Evolutionary conservation across 106 monocot genomes (phyloP).

Genomic region (Dactylorhiza incarnata): DNA sequence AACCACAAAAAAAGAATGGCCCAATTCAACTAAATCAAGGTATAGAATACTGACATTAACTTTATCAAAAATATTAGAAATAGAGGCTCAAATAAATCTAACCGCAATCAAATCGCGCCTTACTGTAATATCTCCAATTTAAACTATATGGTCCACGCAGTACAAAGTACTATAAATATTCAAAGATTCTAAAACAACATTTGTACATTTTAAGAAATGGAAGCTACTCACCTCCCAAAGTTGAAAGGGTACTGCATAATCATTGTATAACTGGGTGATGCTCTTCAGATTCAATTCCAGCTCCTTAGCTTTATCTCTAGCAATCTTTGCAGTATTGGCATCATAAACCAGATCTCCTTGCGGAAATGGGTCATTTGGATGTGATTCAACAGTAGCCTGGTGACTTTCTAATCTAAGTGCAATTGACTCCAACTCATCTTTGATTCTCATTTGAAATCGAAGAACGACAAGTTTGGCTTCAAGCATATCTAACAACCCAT

Average conservation of each 20-base stretch:
- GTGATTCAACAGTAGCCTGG: constrained; percentile 22
- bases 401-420: constrained; percentile 36
- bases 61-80: neutral
- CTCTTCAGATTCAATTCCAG: constrained; percentile 77
- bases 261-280: constrained; percentile 96
- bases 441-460: constrained; percentile 86
- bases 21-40: neutral
- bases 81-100: neutral
- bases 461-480: constrained; percentile 93
- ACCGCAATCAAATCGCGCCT: neutral
- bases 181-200: neutral
- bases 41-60: neutral
- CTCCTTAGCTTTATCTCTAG: constrained; percentile 70
- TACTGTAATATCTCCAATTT: neutral
- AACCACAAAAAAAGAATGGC: neutral
- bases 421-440: constrained; percentile 60
- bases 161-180: neutral
- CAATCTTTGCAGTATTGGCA: constrained; percentile 29
- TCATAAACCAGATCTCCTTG: constrained; percentile 29
- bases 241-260: constrained; percentile 90
- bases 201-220: neutral
- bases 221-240: constrained; percentile 81
- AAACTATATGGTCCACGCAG: neutral
- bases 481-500: constrained; percentile 76
- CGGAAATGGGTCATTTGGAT: constrained; percentile 31